These are phyloP conservation scores for Physocladia obscura DNA, from an alignment of 192 early-diverging fungal species.

Conservation along the genomic window DNA sequence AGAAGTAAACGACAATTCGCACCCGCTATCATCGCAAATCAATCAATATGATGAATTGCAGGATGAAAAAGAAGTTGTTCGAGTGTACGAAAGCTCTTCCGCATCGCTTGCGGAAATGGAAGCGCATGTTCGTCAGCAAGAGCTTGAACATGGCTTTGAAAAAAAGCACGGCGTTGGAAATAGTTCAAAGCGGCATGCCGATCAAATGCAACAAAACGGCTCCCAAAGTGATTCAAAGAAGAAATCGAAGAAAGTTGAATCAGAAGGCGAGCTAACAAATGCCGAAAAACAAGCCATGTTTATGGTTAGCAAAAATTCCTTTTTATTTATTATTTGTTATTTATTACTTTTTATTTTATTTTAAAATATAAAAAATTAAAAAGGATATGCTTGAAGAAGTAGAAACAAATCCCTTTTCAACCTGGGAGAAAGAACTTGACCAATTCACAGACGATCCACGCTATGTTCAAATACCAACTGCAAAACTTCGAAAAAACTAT, in stretches of 20 bases:
- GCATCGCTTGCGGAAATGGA: neutral
- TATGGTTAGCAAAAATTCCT: constrained; percentile 1
- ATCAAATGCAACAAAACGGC: too few relatives aligned
- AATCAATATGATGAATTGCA: constrained; percentile 22
- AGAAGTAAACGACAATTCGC: neutral
- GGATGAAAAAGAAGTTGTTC: constrained; percentile 28
- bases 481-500: constrained; percentile 59
- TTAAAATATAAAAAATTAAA: neutral
- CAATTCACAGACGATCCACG: constrained; percentile 66
- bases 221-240: too few relatives aligned
- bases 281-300: constrained; percentile 36
- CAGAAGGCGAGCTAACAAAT: constrained; percentile 11
- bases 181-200: too few relatives aligned
- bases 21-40: neutral
- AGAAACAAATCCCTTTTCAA: constrained; percentile 73
- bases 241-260: neutral
- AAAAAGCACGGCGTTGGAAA: too few relatives aligned
- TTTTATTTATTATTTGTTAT: too few relatives aligned
- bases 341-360: neutral
- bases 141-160: constrained; percentile 2
- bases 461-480: constrained; percentile 37
- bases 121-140: neutral
- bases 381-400: constrained; percentile 65
- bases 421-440: constrained; percentile 69
- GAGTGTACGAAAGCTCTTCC: constrained; percentile 26